Evolutionary conservation across 2,329 filamentous ascomycete species (phyloP), one percentile per base, ranked within the genome.

Genomic region (Phaeosphaeriaceae sp.): DNA sequence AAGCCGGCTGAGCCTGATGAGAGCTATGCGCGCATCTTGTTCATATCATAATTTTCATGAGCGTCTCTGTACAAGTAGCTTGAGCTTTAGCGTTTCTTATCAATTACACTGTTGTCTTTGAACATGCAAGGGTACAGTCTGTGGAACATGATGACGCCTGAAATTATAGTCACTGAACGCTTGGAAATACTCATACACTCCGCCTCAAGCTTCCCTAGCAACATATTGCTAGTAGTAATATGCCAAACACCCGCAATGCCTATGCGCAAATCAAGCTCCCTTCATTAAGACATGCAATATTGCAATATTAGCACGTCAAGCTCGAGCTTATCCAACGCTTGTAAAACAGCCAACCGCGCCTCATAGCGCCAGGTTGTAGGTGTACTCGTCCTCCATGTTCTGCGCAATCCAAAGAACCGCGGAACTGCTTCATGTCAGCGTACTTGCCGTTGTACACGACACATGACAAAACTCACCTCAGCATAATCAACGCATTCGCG

Each of bases 351-450:
- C 36, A 20, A 21, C 10, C 19, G 21, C 15, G 45, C 24, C 57
- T 63, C 61, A 90, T 63, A 90, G 82, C 50, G 87, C 86, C 61
- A 90, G 78, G 68, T 87, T 89, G 76, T 90, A 90, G 27, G 87
- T 89, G 74, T 90, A 90, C 69, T 90, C 88, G 67, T 90, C 88
- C 74, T 90, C 88, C 79, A 90, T 89, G 69, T 90, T 90, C 81
- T 90, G 88, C 51, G 86, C 87, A 25, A 90, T 82, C 88, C 88
- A 90, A 33, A 90, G 82, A 40, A 89, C 85, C 49, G 86, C 81
- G 24, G 86, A 86, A 71, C 87, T 89, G 66, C 19, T 58, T 11
- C 46, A 25, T 27, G 56, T 75, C 56, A 76, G 76, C 58, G 20
- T 55, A 19, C 9, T 42, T 48, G 13, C 5, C 33, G 57, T 48